Evolutionary conservation across 495 filamentous ascomycete genomes (phyloP), one percentile per base, ranked within the genome.

Genomic region (Daldinia loculata): DNA sequence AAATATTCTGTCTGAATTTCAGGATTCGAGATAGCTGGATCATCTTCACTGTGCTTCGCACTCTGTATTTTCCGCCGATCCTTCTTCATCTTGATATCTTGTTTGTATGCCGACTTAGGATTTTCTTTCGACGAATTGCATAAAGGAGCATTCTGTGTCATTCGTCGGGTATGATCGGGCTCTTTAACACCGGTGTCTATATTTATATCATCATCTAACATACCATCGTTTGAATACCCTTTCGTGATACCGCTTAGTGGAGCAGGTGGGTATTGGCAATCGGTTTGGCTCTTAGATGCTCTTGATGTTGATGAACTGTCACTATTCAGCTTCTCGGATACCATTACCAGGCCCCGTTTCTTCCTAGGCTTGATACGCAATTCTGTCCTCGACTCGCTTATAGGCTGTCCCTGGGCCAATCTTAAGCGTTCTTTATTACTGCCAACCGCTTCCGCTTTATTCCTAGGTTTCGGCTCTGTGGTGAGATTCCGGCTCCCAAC

Each of bases 331-430:
- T 72, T 74, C 56, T 83, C 81, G 6, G 76, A 68, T 4, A 80
- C 32, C 61, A 82, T 74, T 45, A 83, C 38, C 3, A 84, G 59
- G 30, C 82, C 81, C 52, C 82, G 74, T 56, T 80, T 84, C 34
- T 80, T 80, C 59, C 80, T 67, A 12, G 79, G 76, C 43, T 77
- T 81, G 29, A 84, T 78, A 17, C 75, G 79, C 36, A 84, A 63
- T 52, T 82, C 79, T 39, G 78, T 80, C 58, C 76, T 76, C n/a
- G 75, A 77, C 57, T 78, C 73, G 22, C 69, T 55, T 48, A 34
- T 67, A 32, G 48, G 2, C 32, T 57, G 58, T 43, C 36, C 50
- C 48, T 63, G 61, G 0, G 8, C 38, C n/a, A 55, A 15, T 1
- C 7, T 6, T 39, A 24, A 30, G 14, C 19, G 58, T 32, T 57